These are phyloP conservation scores for Cryptomeria japonica DNA, from an alignment of 75 land plant genomes.

Conservation along the genomic window DNA sequence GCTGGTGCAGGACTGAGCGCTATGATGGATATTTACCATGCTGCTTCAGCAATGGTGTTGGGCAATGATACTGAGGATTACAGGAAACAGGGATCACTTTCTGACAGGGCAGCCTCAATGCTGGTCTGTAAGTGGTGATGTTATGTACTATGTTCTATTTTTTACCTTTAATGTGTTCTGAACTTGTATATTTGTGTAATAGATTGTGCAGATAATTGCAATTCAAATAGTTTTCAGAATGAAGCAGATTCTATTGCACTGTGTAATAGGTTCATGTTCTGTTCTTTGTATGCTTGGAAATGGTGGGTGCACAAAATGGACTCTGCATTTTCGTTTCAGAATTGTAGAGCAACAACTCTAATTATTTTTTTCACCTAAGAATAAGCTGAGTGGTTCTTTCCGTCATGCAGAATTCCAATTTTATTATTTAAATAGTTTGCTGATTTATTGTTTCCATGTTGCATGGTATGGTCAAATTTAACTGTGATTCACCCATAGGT, in stretches of 20 bases:
- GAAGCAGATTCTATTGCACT: neutral
- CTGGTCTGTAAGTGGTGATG: conserved; percentile 44
- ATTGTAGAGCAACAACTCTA: neutral
- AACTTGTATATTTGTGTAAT: neutral
- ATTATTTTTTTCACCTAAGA: neutral
- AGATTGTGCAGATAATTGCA: neutral
- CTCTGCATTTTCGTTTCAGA: neutral
- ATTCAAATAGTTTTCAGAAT: neutral
- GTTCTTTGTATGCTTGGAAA: neutral
- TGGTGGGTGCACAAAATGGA: neutral
- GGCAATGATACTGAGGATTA: conserved; percentile 26
- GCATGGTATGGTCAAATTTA: neutral
- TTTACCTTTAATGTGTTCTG: conserved; percentile 1
- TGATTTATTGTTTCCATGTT: neutral
- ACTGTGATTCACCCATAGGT: neutral
- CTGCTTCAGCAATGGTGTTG: conserved; percentile 29
- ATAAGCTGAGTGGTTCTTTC: neutral
- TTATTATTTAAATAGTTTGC: neutral
- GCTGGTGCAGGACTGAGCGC: conserved; percentile 46
- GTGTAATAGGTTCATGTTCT: neutral
- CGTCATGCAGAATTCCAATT: neutral
- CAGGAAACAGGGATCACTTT: conserved; percentile 45
- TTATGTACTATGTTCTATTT: neutral
- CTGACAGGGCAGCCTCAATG: conserved; percentile 86
- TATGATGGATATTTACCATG: conserved; percentile 31